Evolutionary conservation across 345 rosid species (phyloP), one percentile per base, ranked within the genome.

Genomic region (Excoecaria agallocha): DNA sequence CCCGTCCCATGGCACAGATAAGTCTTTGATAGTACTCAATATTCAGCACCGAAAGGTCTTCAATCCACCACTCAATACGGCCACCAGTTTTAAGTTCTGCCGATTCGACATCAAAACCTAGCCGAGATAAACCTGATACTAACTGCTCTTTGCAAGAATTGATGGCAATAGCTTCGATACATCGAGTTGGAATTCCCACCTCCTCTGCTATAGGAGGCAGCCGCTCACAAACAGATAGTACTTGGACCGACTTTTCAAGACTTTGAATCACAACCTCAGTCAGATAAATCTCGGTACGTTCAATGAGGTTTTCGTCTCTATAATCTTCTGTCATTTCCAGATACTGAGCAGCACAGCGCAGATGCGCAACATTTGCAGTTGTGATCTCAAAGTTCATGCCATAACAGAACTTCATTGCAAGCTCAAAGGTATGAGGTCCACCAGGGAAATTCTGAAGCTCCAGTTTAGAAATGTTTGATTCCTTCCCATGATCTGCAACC

Each of bases 371-470:
- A 68, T 91, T 91, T 10, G 83, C 66, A 0, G 85, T 61, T 24
- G 90, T 90, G 89, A 91, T 94, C 88, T 91, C 97, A 46, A 94
- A 90, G 85, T 88, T 89, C 84, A 94, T 88, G 62, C 97, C 94
- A 25, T 94, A 94, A 65, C 97, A 94, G 82, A 91, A 91, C 58
- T 90, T 90, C 93, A 91, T 92, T 12, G 94, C 88, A 45, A 94
- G 94, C 69, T 93, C 97, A 48, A 93, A 93, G 12, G 91, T 77
- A 3, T 77, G 83, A 4, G 93, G 81, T 51, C 98, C 98, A 16
- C 96, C 96, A 0, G 97, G 97, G 49, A 93, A 79, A 70, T 81
- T 79, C 25, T 77, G 74, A 19, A 93, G 90, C 78, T 90, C 94
- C 49, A 90, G 75, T 75, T 35, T 85, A 6, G 89, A 88, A 62